phyloP scores from a whole-genome alignment of 163 green algal species.

The Botryococcus braunii region DNA sequence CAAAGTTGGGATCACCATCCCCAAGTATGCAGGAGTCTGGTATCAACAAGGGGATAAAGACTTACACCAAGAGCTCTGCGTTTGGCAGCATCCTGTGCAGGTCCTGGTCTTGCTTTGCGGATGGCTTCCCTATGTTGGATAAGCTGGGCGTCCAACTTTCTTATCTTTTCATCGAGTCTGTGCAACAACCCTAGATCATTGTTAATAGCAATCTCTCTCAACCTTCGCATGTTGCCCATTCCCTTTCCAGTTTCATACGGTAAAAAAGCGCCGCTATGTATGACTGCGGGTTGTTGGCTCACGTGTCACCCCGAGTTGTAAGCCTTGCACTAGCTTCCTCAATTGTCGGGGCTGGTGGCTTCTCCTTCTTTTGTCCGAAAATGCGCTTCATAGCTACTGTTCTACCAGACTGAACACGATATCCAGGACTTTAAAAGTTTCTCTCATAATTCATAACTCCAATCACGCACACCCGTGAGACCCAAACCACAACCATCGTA shows the following conservation, averaged over 20 bases:
- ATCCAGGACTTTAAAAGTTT: too few species aligned
- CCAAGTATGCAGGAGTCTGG: not conserved
- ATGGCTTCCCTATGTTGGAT: conserved; percentile 78
- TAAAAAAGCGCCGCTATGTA: not conserved
- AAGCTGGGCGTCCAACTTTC: conserved; percentile 85
- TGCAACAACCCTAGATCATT: conserved; percentile 25
- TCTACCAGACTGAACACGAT: too few species aligned
- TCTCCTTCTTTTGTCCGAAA: conserved; percentile 85
- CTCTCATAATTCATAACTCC: too few species aligned
- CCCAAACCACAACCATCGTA: too few species aligned
- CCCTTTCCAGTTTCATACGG: not conserved
- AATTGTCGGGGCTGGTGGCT: conserved; percentile 64
- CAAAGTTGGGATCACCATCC: not conserved
- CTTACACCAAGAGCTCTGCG: conserved; percentile 46
- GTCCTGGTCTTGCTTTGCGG: conserved; percentile 65
- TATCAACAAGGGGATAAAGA: not conserved
- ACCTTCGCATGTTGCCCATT: conserved; percentile 7
- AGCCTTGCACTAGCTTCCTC: conserved; percentile 68
- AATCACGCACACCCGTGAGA: too few species aligned
- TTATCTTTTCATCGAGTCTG: conserved; percentile 88
- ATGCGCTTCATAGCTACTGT: conserved; percentile 75
- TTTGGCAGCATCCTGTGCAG: conserved; percentile 78
- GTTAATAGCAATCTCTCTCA: not conserved
- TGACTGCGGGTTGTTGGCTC: conserved; percentile 8
- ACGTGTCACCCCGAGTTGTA: conserved; percentile 53